Conservation (phyloP, 169 alveolate genomes). For the Plasmodium sp. region DNA sequence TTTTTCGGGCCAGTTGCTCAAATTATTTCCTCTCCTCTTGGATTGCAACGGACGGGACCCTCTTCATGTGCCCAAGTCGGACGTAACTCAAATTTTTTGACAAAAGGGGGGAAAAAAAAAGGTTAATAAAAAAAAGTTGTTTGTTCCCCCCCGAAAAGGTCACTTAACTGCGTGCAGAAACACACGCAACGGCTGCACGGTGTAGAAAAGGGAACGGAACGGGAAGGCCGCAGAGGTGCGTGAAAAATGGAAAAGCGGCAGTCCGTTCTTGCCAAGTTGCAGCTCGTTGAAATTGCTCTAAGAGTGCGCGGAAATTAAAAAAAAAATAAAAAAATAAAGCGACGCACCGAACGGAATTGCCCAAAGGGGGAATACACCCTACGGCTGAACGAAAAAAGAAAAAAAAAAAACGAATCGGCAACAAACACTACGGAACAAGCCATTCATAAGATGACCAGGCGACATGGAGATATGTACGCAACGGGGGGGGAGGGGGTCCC, state of each 20-base stretch:
- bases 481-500: not conserved
- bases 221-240: not conserved
- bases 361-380: not conserved
- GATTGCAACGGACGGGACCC: not conserved
- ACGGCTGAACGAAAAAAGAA: not conserved
- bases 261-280: not conserved
- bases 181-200: not conserved
- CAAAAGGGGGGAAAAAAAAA: not conserved
- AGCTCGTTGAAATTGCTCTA: not conserved
- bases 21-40: not conserved
- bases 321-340: not conserved
- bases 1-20: not conserved
- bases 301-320: not conserved
- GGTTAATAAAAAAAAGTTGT: not conserved
- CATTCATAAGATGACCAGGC: not conserved
- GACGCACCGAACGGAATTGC: not conserved
- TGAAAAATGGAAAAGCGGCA: not conserved
- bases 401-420: not conserved
- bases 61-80: not conserved
- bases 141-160: not conserved
- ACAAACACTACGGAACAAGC: not conserved
- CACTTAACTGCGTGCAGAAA: not conserved
- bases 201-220: not conserved
- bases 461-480: not conserved
- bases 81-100: not conserved